Conservation (phyloP, 306 rosid genomes). For the Prunus padus region DNA sequence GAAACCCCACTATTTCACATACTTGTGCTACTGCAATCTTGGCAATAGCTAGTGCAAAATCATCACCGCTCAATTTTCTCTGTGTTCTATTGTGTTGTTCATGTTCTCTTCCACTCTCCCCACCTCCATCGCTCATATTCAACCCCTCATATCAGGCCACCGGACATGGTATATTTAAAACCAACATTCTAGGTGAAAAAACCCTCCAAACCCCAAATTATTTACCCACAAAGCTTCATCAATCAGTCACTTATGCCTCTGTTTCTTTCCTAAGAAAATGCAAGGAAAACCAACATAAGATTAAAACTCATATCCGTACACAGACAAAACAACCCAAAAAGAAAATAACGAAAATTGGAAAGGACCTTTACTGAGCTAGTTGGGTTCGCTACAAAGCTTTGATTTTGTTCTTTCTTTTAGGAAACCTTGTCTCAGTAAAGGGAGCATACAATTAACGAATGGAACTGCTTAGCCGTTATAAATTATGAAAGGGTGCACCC, state of each 20-base stretch:
- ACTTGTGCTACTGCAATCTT: slow-evolving; percentile 67
- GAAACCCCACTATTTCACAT: slow-evolving; percentile 78
- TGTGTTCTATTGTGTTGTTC: slow-evolving; percentile 39
- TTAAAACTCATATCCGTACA: not conserved
- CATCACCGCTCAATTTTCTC: slow-evolving; percentile 55
- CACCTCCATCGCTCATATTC: slow-evolving; percentile 92
- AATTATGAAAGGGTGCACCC: not conserved
- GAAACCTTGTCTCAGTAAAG: not conserved
- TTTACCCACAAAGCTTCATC: slow-evolving; percentile 2
- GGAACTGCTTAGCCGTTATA: not conserved
- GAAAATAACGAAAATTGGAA: not conserved
- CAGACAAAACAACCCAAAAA: not conserved
- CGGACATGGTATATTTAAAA: slow-evolving; percentile 32
- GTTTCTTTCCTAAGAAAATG: slow-evolving; percentile 28
- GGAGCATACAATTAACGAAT: not conserved
- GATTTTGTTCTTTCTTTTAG: not conserved
- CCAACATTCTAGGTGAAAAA: slow-evolving; percentile 29
- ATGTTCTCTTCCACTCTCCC: slow-evolving; percentile 73
- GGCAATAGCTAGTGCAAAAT: slow-evolving; percentile 50
- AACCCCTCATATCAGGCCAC: slow-evolving; percentile 73
- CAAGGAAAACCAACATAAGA: not conserved
- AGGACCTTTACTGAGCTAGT: not conserved
- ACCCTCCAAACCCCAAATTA: slow-evolving; percentile 23
- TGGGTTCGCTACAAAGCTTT: not conserved
- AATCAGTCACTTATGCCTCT: slow-evolving; percentile 7